phyloP scores from a whole-genome alignment of 1,284 basidiomycete genomes.

The Clitocybe nebularis region DNA sequence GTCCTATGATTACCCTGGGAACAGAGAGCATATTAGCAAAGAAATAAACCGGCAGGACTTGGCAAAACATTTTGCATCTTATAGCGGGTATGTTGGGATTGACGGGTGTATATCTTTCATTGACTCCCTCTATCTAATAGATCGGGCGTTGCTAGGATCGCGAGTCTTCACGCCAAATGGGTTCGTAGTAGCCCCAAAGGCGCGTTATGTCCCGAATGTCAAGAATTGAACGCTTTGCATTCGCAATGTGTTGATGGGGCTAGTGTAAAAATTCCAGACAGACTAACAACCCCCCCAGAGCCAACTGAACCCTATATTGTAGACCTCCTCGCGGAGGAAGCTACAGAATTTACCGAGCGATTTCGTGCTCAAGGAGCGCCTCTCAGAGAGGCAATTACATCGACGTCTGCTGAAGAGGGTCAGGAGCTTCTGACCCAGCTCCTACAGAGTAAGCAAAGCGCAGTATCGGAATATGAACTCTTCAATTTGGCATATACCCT shows the following conservation, averaged over 20 bases:
- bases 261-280: slow-evolving; percentile 52
- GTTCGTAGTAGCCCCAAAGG: slow-evolving; percentile 48
- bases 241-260: slow-evolving; percentile 66
- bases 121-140: slow-evolving; percentile 24
- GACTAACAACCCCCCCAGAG: slow-evolving; percentile 42
- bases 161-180: slow-evolving; percentile 57
- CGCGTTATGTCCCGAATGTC: slow-evolving; percentile 59
- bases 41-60: slow-evolving; percentile 51
- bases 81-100: slow-evolving; percentile 51
- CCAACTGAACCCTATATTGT: slow-evolving; percentile 44
- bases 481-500: slow-evolving; percentile 46
- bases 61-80: slow-evolving; percentile 58
- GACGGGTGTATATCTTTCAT: not conserved
- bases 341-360: slow-evolving; percentile 39
- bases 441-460: slow-evolving; percentile 44
- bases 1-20: slow-evolving; percentile 65
- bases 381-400: slow-evolving; percentile 21
- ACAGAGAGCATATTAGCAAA: slow-evolving; percentile 44
- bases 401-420: slow-evolving; percentile 30
- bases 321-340: slow-evolving; percentile 45
- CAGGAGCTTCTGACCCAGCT: slow-evolving; percentile 39
- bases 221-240: slow-evolving; percentile 64
- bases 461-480: slow-evolving; percentile 56
- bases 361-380: slow-evolving; percentile 31
- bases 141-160: slow-evolving; percentile 49